These are phyloP conservation scores for Salix brachista DNA, from an alignment of 345 rosid genomes.

Conservation along the genomic window DNA sequence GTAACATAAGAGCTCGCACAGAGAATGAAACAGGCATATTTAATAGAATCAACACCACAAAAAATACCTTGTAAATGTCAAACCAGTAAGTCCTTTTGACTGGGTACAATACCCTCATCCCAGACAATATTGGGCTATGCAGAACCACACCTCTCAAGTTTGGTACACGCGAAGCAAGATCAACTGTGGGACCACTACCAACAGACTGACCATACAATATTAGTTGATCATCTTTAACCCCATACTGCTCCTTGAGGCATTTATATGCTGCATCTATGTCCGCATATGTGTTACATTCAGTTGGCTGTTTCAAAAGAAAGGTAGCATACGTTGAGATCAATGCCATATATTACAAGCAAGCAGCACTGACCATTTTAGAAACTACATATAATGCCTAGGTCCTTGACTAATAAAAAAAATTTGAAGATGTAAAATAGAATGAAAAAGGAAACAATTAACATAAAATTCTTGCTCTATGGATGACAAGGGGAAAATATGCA, in stretches of 20 bases:
- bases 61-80: slow-evolving; percentile 82
- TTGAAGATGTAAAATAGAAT: background rate
- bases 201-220: slow-evolving; percentile 96
- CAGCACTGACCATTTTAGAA: background rate
- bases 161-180: slow-evolving; percentile 79
- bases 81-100: slow-evolving; percentile 95
- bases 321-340: background rate
- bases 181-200: slow-evolving; percentile 96
- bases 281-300: slow-evolving; percentile 87
- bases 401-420: background rate
- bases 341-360: background rate
- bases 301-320: slow-evolving; percentile 60
- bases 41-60: background rate
- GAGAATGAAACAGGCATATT: slow-evolving; percentile 8
- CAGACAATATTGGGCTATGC: slow-evolving; percentile 88
- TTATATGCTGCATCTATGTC: slow-evolving; percentile 82
- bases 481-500: background rate
- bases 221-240: slow-evolving; percentile 78
- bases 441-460: background rate
- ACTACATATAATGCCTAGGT: background rate
- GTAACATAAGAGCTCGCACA: slow-evolving; percentile 1
- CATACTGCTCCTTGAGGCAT: slow-evolving; percentile 83
- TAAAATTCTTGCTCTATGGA: background rate
- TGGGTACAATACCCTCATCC: slow-evolving; percentile 86
- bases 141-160: slow-evolving; percentile 77